Conservation (phyloP, 805 yeast genomes). For the Hanseniaspora lindneri region DNA sequence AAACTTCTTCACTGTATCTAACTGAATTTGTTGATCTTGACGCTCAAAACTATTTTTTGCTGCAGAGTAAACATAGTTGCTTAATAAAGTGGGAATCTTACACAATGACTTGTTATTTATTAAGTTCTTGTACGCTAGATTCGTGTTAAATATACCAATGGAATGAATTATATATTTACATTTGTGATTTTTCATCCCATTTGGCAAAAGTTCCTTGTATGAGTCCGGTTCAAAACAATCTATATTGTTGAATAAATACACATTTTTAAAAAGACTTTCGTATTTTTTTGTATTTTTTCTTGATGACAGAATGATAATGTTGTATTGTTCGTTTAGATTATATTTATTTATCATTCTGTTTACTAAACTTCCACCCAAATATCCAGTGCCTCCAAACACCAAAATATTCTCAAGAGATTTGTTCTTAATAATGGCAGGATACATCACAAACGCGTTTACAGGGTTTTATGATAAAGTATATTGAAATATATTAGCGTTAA, state of each 20-base stretch:
- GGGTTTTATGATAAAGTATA: too few species aligned
- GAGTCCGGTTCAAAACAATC: constrained; percentile 55
- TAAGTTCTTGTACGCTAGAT: constrained; percentile 51
- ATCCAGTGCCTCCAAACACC: constrained; percentile 84
- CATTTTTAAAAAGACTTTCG: constrained; percentile 31
- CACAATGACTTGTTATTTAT: constrained; percentile 25
- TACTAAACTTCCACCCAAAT: constrained; percentile 61
- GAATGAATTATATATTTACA: constrained; percentile 69
- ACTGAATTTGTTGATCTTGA: constrained; percentile 16
- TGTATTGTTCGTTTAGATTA: constrained; percentile 49
- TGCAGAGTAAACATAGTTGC: constrained; percentile 18
- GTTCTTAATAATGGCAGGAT: constrained; percentile 1
- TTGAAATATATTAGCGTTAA: too few species aligned
- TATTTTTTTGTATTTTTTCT: constrained; percentile 37
- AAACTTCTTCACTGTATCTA: constrained; percentile 36
- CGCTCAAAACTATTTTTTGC: constrained; percentile 3
- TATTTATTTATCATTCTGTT: constrained; percentile 29
- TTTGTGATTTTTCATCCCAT: constrained; percentile 21
- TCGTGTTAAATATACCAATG: constrained; percentile 64
- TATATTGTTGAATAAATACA: constrained; percentile 37
- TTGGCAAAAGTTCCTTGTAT: constrained; percentile 31
- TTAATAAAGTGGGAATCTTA: constrained; percentile 12
- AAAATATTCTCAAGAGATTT: constrained; percentile 31
- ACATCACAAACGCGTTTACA: too few species aligned
- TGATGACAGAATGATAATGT: constrained; percentile 53